Conservation (phyloP, 768 basidiomycete genomes). For the Pluteus cervinus region DNA sequence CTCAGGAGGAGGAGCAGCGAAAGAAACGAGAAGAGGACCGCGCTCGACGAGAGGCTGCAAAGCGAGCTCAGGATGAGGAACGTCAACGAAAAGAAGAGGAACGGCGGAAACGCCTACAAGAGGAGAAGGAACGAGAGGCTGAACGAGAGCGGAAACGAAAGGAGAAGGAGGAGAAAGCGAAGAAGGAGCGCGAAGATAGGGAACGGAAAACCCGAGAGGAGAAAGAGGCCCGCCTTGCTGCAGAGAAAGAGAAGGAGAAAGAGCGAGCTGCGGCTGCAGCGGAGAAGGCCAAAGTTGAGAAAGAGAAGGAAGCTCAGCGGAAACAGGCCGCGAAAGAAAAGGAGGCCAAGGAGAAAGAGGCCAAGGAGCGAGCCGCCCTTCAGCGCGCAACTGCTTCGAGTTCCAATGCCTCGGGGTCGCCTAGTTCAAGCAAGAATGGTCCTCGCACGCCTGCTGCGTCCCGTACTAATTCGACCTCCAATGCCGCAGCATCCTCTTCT, state of each 20-base stretch:
- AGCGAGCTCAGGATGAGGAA: slow-evolving; percentile 80
- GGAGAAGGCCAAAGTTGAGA: slow-evolving; percentile 36
- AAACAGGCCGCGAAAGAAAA: slow-evolving; percentile 24
- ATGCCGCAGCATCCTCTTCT: slow-evolving; percentile 38
- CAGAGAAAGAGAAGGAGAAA: slow-evolving; percentile 50
- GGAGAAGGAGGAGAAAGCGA: slow-evolving; percentile 67
- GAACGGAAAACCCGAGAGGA: slow-evolving; percentile 68
- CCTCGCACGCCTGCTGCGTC: slow-evolving; percentile 40
- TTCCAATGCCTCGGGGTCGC: slow-evolving; percentile 15
- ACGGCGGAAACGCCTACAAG: slow-evolving; percentile 62
- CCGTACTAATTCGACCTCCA: slow-evolving; percentile 17
- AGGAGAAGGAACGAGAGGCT: slow-evolving; percentile 76
- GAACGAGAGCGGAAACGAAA: slow-evolving; percentile 70
- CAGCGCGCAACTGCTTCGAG: slow-evolving; percentile 41
- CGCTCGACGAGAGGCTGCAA: slow-evolving; percentile 65
- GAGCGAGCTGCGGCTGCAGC: slow-evolving; percentile 36
- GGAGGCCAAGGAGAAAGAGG: slow-evolving; percentile 21
- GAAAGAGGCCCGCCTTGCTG: slow-evolving; percentile 57
- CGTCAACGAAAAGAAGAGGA: slow-evolving; percentile 81
- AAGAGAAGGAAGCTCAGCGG: slow-evolving; percentile 23
- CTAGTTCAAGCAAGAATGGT: slow-evolving; percentile 28
- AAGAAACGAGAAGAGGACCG: slow-evolving; percentile 87
- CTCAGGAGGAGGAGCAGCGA: slow-evolving; percentile 74
- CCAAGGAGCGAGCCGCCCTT: slow-evolving; percentile 24
- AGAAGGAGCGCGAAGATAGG: slow-evolving; percentile 68